Conservation (phyloP, 805 yeast genomes). For the Candida sithepensis region DNA sequence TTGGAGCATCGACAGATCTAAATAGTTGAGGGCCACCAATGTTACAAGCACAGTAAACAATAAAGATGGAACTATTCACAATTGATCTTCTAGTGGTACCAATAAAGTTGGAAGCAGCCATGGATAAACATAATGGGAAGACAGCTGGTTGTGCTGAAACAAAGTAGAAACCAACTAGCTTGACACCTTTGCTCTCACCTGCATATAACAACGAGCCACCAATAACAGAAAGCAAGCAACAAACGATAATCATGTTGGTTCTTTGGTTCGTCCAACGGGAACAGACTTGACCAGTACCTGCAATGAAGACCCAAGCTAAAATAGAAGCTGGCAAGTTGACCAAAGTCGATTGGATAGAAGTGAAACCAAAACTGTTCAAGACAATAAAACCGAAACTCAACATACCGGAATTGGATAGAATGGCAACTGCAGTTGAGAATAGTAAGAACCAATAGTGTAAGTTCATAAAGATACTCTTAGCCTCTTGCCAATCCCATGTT, state of each 20-base stretch:
- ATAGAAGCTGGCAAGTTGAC: conserved; percentile 39
- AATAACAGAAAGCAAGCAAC: conserved; percentile 20
- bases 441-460: conserved; percentile 46
- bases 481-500: conserved; percentile 51
- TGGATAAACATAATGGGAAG: conserved; percentile 23
- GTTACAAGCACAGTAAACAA: conserved; percentile 63
- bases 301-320: conserved; percentile 30
- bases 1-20: conserved; percentile 51
- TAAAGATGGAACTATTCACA: conserved; percentile 50
- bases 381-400: conserved; percentile 45
- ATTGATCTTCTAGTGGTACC: conserved; percentile 65
- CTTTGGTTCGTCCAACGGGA: conserved; percentile 30
- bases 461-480: conserved; percentile 49
- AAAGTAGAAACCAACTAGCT: conserved; percentile 31
- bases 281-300: conserved; percentile 24
- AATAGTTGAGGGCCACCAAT: conserved; percentile 72
- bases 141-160: conserved; percentile 26
- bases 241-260: conserved; percentile 27
- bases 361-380: conserved; percentile 33
- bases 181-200: conserved; percentile 19
- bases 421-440: conserved; percentile 38
- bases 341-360: conserved; percentile 29
- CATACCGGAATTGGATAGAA: conserved; percentile 43
- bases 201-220: conserved; percentile 32
- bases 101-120: conserved; percentile 41